These are phyloP conservation scores for Phytopythium montanum DNA, from an alignment of 352 stramenopile genomes.

Conservation along the genomic window DNA sequence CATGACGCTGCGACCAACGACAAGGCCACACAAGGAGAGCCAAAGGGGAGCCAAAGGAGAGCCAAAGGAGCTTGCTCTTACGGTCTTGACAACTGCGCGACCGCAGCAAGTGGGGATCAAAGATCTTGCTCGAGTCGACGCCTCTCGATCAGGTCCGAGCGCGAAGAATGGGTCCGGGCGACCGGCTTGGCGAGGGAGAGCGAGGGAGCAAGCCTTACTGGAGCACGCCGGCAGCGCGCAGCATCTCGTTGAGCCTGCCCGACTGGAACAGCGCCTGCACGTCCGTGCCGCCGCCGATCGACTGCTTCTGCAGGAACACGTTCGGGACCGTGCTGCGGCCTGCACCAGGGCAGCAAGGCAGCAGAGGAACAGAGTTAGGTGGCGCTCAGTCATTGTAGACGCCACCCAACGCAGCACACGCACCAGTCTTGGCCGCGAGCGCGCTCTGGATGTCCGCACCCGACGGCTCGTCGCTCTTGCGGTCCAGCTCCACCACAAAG, in stretches of 20 bases:
- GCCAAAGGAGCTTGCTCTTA: too few relatives aligned
- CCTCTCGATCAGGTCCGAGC: too few relatives aligned
- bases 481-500: conserved; percentile 66
- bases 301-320: conserved; percentile 94
- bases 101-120: too few relatives aligned
- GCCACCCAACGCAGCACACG: neutral
- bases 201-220: conserved; percentile 11
- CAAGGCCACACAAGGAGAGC: too few relatives aligned
- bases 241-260: conserved; percentile 89
- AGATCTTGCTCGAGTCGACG: too few relatives aligned
- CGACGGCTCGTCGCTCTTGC: conserved; percentile 43
- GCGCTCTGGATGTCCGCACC: conserved; percentile 87
- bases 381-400: too few relatives aligned
- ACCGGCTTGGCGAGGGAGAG: too few relatives aligned
- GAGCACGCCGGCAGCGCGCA: conserved; percentile 48
- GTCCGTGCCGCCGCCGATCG: conserved; percentile 93
- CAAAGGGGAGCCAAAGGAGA: too few relatives aligned
- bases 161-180: too few relatives aligned
- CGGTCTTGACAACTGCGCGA: too few relatives aligned
- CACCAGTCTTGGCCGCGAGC: conserved; percentile 85
- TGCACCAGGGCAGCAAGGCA: conserved; percentile 15
- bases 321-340: conserved; percentile 94
- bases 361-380: neutral
- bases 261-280: conserved; percentile 80
- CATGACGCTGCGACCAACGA: too few relatives aligned